Percentiles rank a stretch among this genome's conserved stretches.
These are phyloP conservation scores for Hylodesmum podocarpum DNA, from an alignment of 306 rosid genomes.

Conservation along the genomic window DNA sequence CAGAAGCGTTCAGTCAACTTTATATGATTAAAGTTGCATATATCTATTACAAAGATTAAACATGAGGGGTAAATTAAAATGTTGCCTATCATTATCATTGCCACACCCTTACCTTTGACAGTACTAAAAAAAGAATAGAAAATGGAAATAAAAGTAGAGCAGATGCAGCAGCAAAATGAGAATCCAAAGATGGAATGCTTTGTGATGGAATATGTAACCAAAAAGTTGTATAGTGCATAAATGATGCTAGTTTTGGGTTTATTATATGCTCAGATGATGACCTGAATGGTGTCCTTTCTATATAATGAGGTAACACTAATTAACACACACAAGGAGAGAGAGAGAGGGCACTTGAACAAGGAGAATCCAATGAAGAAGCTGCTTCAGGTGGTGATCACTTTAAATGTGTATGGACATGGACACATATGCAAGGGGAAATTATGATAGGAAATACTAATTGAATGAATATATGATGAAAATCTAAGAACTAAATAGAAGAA, in stretches of 20 bases:
- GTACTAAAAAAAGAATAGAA: slow-evolving; percentile 35
- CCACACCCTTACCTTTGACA: slow-evolving; percentile 32
- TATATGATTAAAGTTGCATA: slow-evolving; percentile 39
- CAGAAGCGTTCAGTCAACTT: slow-evolving; percentile 32
- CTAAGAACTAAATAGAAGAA: no score
- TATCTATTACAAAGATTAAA: slow-evolving; percentile 14
- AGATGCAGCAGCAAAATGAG: slow-evolving; percentile 35
- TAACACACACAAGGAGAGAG: not conserved
- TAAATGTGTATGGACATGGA: no score
- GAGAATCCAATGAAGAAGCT: slow-evolving; percentile 50
- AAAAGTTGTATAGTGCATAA: slow-evolving; percentile 2
- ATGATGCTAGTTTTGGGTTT: slow-evolving; percentile 28
- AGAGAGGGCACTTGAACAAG: slow-evolving; percentile 25
- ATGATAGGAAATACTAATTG: no score
- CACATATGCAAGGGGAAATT: no score
- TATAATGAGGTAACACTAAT: not conserved
- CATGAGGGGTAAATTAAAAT: slow-evolving; percentile 22
- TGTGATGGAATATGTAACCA: slow-evolving; percentile 9
- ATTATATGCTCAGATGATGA: slow-evolving; percentile 36
- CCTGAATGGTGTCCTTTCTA: slow-evolving; percentile 26
- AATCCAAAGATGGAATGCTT: slow-evolving; percentile 46
- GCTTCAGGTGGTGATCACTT: not conserved
- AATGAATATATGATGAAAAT: no score
- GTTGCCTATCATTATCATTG: slow-evolving; percentile 36
- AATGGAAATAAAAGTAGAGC: slow-evolving; percentile 29